phyloP scores from a whole-genome alignment of 306 rosid species.

The Cotoneaster glaucophyllus region DNA sequence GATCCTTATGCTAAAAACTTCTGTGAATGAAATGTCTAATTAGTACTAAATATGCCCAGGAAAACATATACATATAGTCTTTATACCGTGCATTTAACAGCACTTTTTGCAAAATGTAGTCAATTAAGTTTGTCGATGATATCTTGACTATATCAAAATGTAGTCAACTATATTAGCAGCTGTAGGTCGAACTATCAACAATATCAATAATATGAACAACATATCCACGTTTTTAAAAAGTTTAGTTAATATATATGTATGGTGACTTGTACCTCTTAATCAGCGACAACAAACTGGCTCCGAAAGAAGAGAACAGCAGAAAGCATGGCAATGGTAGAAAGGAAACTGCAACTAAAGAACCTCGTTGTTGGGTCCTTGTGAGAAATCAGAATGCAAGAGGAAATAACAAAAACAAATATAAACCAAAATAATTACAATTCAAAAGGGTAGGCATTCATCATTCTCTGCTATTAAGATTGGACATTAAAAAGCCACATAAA shows the following conservation, averaged over 20 bases:
- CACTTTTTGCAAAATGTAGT: too few species aligned
- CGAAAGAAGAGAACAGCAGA: slow-evolving; percentile 26
- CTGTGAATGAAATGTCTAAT: slow-evolving; percentile 2
- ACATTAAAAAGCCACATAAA: neutral
- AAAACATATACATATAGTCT: too few species aligned
- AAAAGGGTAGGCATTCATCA: neutral
- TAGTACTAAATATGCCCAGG: neutral
- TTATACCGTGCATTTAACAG: too few species aligned
- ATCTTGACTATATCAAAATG: too few species aligned
- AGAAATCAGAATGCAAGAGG: slow-evolving; percentile 2
- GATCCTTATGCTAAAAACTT: slow-evolving; percentile 13
- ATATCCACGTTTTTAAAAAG: too few species aligned
- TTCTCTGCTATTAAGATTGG: neutral
- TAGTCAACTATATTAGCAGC: too few species aligned
- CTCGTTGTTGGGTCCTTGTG: slow-evolving; percentile 2
- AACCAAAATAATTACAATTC: too few species aligned
- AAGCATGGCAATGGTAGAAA: slow-evolving; percentile 11
- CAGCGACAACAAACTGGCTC: slow-evolving; percentile 18
- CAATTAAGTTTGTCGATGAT: too few species aligned
- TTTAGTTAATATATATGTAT: neutral
- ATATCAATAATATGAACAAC: too few species aligned
- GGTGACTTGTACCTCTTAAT: slow-evolving; percentile 20
- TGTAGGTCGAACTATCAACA: too few species aligned
- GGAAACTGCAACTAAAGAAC: slow-evolving; percentile 6
- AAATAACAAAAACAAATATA: neutral